Percentiles rank a stretch among this genome's conserved stretches.
phyloP scores from a whole-genome alignment of 345 rosid genomes.

The Mallotus nudiflorus region DNA sequence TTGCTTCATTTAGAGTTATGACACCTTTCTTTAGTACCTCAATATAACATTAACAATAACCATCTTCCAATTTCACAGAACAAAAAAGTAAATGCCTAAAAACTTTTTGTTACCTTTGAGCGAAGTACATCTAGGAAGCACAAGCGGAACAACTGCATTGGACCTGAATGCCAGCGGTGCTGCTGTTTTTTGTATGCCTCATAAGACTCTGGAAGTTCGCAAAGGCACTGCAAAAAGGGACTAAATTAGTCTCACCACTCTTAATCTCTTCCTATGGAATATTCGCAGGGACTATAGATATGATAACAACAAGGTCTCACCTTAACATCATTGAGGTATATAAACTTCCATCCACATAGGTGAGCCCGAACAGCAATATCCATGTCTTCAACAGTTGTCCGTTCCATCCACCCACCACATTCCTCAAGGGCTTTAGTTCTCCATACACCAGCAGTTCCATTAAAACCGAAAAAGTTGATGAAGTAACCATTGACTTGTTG shows the following conservation, averaged over 20 bases:
- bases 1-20: neutral
- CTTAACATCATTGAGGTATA: constrained; percentile 83
- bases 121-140: constrained; percentile 70
- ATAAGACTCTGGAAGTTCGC: constrained; percentile 96
- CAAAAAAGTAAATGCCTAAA: neutral
- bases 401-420: constrained; percentile 94
- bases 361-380: constrained; percentile 94
- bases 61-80: neutral
- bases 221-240: constrained; percentile 59
- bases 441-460: constrained; percentile 97
- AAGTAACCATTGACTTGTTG: constrained; percentile 89
- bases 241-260: neutral
- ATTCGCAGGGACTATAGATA: constrained; percentile 3
- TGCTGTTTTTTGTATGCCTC: constrained; percentile 97
- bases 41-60: neutral
- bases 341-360: constrained; percentile 90
- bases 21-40: too few species aligned
- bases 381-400: constrained; percentile 96
- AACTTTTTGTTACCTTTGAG: constrained; percentile 56
- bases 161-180: constrained; percentile 98
- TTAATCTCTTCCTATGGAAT: constrained; percentile 1
- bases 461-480: constrained; percentile 85
- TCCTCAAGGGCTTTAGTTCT: constrained; percentile 86
- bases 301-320: constrained; percentile 28
- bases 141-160: constrained; percentile 86